These are phyloP conservation scores for Iris pallida DNA, from an alignment of 116 monocot species.

Conservation along the genomic window DNA sequence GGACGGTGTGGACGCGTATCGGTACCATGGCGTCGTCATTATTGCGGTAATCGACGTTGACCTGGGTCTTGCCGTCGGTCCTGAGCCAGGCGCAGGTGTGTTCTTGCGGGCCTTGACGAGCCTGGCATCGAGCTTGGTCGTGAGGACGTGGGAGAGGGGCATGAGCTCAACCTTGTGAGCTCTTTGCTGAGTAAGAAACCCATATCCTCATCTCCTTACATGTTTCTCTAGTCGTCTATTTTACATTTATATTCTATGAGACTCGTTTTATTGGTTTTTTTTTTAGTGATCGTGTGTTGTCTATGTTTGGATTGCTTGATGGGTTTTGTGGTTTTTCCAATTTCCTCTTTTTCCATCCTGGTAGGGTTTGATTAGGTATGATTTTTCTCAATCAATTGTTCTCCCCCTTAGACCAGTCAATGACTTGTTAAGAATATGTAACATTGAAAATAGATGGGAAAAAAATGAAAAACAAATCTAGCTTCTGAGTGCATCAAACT, in stretches of 20 bases:
- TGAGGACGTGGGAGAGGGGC: conserved; percentile 84
- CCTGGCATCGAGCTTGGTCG: conserved; percentile 73
- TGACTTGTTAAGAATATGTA: conserved; percentile 34
- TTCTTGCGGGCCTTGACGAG: conserved; percentile 81
- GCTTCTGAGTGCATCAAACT: neutral
- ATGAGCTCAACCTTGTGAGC: too few relatives aligned
- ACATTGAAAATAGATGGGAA: conserved; percentile 1
- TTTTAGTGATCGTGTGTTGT: too few relatives aligned
- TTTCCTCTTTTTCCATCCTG: too few relatives aligned
- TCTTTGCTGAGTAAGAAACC: too few relatives aligned
- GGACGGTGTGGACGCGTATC: conserved; percentile 11
- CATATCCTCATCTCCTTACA: too few relatives aligned
- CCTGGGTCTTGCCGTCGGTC: conserved; percentile 74
- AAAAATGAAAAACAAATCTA: neutral
- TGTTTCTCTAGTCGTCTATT: too few relatives aligned
- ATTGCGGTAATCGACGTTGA: conserved; percentile 16
- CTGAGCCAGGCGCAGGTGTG: conserved; percentile 66
- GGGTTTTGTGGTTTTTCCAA: too few relatives aligned
- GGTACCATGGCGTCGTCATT: conserved; percentile 9
- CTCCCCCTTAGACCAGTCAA: conserved; percentile 93
- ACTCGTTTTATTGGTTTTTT: too few relatives aligned
- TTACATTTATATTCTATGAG: too few relatives aligned
- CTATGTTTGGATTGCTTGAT: too few relatives aligned
- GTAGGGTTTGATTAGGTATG: too few relatives aligned
- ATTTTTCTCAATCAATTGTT: conserved; percentile 46